These are phyloP conservation scores for Epichloe glyceriae DNA, from an alignment of 2,329 filamentous ascomycete species.

Conservation along the genomic window DNA sequence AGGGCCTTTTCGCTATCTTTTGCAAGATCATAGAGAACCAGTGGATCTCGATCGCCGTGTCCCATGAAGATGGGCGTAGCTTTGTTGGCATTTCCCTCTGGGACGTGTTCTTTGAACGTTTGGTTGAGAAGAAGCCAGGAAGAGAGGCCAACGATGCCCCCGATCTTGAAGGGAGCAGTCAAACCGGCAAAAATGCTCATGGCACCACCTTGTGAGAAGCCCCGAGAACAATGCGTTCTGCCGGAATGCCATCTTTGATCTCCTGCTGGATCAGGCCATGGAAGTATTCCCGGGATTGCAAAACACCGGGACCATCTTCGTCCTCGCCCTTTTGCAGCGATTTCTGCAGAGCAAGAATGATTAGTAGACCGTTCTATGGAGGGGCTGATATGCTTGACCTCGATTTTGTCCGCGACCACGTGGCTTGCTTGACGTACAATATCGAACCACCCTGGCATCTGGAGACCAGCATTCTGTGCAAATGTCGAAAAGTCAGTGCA, in stretches of 20 bases:
- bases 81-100: slow-evolving; percentile 34
- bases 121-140: slow-evolving; percentile 59
- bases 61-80: slow-evolving; percentile 79
- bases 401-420: neutral
- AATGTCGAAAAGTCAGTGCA: neutral
- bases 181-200: slow-evolving; percentile 70
- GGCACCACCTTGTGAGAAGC: slow-evolving; percentile 75
- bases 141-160: slow-evolving; percentile 71
- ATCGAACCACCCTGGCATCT: slow-evolving; percentile 83
- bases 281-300: slow-evolving; percentile 47
- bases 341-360: slow-evolving; percentile 13
- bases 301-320: slow-evolving; percentile 62
- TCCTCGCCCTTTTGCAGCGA: slow-evolving; percentile 20
- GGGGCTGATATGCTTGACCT: neutral
- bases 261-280: slow-evolving; percentile 66
- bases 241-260: slow-evolving; percentile 64
- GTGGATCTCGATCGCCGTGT: slow-evolving; percentile 66
- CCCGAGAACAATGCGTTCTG: slow-evolving; percentile 74
- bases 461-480: slow-evolving; percentile 55
- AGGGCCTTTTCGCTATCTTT: slow-evolving; percentile 52
- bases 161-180: slow-evolving; percentile 58
- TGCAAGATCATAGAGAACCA: slow-evolving; percentile 61
- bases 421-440: slow-evolving; percentile 37
- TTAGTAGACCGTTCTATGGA: neutral
- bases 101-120: slow-evolving; percentile 27